phyloP scores from a whole-genome alignment of 768 basidiomycete genomes.

The Lanmaoa pseudosensibilis region DNA sequence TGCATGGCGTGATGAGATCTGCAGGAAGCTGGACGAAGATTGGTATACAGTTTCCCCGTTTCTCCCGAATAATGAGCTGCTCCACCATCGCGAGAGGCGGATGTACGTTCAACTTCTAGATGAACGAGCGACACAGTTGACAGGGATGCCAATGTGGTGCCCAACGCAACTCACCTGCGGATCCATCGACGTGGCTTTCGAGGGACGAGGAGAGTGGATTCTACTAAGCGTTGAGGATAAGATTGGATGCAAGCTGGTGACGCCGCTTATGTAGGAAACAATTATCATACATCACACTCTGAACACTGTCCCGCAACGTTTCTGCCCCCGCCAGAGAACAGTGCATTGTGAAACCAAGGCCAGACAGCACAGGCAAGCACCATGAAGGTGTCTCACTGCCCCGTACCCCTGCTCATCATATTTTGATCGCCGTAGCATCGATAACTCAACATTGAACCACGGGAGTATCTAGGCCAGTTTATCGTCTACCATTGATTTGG shows the following conservation, averaged over 20 bases:
- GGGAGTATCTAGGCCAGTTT: neutral
- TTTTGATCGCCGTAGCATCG: neutral
- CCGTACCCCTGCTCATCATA: neutral
- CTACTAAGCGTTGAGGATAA: neutral
- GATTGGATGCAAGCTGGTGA: neutral
- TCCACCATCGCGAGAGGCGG: conserved; percentile 78
- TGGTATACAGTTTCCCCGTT: conserved; percentile 89
- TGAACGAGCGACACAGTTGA: conserved; percentile 53
- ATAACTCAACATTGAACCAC: neutral
- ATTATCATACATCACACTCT: neutral
- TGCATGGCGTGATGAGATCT: conserved; percentile 94
- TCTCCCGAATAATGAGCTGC: conserved; percentile 74
- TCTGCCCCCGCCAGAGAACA: conserved; percentile 7
- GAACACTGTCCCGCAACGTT: neutral
- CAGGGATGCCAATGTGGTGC: conserved; percentile 31
- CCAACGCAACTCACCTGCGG: conserved; percentile 41
- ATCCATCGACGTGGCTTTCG: conserved; percentile 40
- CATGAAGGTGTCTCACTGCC: neutral
- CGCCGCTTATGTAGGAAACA: conserved; percentile 7
- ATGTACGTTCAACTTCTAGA: conserved; percentile 62
- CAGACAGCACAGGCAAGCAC: neutral
- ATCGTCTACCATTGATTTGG: neutral
- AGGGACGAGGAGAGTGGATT: neutral
- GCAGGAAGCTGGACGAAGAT: conserved; percentile 92
- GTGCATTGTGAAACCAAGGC: neutral